Percentiles rank a stretch among this genome's conserved stretches.
These are phyloP conservation scores for Linderniella brevidens DNA, from an alignment of 257 asterid genomes.

Conservation along the genomic window DNA sequence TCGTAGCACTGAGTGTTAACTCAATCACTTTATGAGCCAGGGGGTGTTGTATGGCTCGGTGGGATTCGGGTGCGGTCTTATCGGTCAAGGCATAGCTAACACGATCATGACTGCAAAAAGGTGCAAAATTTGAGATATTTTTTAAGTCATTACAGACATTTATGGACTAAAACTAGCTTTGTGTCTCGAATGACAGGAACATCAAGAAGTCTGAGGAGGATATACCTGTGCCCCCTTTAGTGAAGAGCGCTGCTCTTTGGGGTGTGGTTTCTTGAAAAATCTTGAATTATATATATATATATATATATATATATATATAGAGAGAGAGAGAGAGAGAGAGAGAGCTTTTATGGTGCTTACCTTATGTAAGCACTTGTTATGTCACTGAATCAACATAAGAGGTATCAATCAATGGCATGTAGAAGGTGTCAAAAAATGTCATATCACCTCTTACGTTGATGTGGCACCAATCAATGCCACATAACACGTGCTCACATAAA, in stretches of 20 bases:
- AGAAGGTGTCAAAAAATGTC: too few species aligned
- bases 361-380: too few species aligned
- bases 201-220: constrained; percentile 77
- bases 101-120: constrained; percentile 85
- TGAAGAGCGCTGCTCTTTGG: constrained; percentile 87
- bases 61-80: constrained; percentile 82
- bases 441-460: too few species aligned
- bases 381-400: too few species aligned
- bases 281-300: too few species aligned
- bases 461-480: too few species aligned
- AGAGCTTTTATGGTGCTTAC: too few species aligned
- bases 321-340: too few species aligned
- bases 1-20: too few species aligned
- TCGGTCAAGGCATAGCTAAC: constrained; percentile 96
- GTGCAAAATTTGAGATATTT: constrained; percentile 11
- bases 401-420: too few species aligned
- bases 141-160: background rate
- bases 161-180: background rate
- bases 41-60: constrained; percentile 86
- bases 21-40: constrained; percentile 15
- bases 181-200: constrained; percentile 34
- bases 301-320: too few species aligned
- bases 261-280: constrained; percentile 26
- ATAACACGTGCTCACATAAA: too few species aligned
- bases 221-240: constrained; percentile 75